Evolutionary conservation across 305 asterid species (phyloP).

Genomic region (Fraxinus xanthoxyloides): DNA sequence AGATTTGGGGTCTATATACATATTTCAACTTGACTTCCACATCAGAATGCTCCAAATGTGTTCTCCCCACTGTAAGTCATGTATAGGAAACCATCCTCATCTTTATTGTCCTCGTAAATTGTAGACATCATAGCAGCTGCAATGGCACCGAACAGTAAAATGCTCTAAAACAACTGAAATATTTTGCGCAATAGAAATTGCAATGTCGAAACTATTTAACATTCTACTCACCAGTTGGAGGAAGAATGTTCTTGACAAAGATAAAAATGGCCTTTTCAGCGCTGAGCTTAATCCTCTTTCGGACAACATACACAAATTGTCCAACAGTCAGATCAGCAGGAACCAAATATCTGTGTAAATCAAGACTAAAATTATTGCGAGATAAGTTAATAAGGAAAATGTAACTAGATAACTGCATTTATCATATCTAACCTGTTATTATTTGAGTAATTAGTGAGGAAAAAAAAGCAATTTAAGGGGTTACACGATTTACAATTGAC

Average conservation of each 20-base stretch:
- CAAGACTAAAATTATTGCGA: neutral
- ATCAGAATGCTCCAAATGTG: conserved; percentile 75
- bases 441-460: neutral
- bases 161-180: neutral
- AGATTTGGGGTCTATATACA: conserved; percentile 42
- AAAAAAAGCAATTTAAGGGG: neutral
- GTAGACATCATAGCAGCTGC: conserved; percentile 99
- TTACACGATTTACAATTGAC: neutral
- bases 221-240: conserved; percentile 81
- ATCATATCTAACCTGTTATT: neutral
- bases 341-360: neutral
- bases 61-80: conserved; percentile 99
- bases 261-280: conserved; percentile 98
- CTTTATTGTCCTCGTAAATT: conserved; percentile 87
- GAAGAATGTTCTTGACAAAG: conserved; percentile 91
- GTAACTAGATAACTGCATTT: neutral
- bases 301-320: neutral
- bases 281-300: conserved; percentile 92
- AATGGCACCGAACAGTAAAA: neutral
- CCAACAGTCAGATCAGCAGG: neutral
- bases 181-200: neutral
- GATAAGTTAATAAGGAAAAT: neutral
- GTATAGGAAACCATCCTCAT: conserved; percentile 93
- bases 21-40: conserved; percentile 16
- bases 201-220: neutral